A percentile compares a stretch with the other conserved stretches of the same genome.
Evolutionary conservation across 768 basidiomycete species (phyloP).

Genomic region (Lactifluus hygrophoroides): DNA sequence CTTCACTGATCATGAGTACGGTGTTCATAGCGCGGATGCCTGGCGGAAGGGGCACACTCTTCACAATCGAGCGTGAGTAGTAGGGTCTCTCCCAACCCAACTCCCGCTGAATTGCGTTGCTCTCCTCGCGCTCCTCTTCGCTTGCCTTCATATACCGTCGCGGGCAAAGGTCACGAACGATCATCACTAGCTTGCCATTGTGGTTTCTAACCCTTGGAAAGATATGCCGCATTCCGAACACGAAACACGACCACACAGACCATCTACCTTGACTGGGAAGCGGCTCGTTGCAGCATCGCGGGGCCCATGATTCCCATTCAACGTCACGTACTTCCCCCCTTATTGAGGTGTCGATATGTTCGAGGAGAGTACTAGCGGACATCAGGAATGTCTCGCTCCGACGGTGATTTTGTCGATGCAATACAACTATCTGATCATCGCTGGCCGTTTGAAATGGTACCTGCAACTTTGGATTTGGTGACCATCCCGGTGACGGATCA

Average conservation of each 20-base stretch:
- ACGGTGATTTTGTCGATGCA: not conserved
- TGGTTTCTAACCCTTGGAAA: not conserved
- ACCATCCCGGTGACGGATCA: conserved; percentile 11
- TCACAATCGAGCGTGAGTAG: conserved; percentile 8
- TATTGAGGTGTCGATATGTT: not conserved
- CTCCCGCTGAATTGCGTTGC: not conserved
- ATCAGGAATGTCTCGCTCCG: conserved; percentile 1
- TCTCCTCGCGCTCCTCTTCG: conserved; percentile 10
- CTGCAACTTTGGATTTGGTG: not conserved
- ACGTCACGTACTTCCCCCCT: not conserved
- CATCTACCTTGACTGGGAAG: not conserved
- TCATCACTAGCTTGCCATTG: not conserved
- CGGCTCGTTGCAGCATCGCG: not conserved
- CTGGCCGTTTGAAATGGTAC: conserved; percentile 24
- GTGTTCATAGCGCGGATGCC: not conserved
- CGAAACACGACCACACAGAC: conserved; percentile 10
- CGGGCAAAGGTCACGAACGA: conserved; percentile 16
- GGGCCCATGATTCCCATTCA: conserved; percentile 12
- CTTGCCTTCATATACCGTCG: conserved; percentile 4
- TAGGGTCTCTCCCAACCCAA: not conserved
- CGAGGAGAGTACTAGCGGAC: conserved; percentile 3
- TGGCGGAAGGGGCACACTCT: conserved; percentile 5
- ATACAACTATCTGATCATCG: conserved; percentile 7
- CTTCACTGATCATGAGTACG: conserved; percentile 19
- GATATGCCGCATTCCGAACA: conserved; percentile 18